These are phyloP conservation scores for Clavariopsis aquatica DNA, from an alignment of 495 filamentous ascomycete genomes.

Conservation along the genomic window DNA sequence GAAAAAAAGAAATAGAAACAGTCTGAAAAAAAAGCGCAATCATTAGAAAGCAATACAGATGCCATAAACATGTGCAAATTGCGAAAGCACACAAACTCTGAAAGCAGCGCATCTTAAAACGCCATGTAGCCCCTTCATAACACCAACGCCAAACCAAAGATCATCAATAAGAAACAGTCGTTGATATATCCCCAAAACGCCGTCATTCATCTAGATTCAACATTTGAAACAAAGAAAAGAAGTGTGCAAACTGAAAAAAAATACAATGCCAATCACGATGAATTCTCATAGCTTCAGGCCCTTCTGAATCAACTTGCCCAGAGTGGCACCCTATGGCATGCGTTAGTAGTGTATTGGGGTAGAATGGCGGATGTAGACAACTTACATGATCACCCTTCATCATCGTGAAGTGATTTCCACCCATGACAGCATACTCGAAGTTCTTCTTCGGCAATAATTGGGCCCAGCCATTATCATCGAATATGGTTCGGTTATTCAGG, in stretches of 20 bases:
- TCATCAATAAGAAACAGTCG: background rate
- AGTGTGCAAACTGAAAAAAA: conserved; percentile 16
- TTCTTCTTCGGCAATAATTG: conserved; percentile 67
- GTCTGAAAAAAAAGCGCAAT: conserved; percentile 2
- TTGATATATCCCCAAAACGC: conserved; percentile 18
- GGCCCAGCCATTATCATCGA: conserved; percentile 79
- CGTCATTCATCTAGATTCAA: conserved; percentile 30
- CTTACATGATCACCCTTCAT: conserved; percentile 62
- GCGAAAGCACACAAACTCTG: no score
- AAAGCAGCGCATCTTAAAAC: conserved; percentile 1
- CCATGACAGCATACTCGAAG: conserved; percentile 62
- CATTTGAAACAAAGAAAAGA: conserved; percentile 26
- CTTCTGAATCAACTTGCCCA: conserved; percentile 41
- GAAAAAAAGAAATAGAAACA: background rate
- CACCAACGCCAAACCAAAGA: background rate
- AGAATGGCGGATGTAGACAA: conserved; percentile 16
- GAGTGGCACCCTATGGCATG: conserved; percentile 34
- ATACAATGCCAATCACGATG: conserved; percentile 2
- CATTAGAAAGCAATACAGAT: conserved; percentile 8
- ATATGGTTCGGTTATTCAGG: conserved; percentile 73
- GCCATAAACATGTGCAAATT: no score
- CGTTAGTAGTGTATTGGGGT: conserved; percentile 28
- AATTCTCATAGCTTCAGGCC: conserved; percentile 34
- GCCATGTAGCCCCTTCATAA: background rate
- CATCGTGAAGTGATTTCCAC: conserved; percentile 72